Percentiles rank a stretch among this genome's conserved stretches.
Evolutionary conservation across 148 eudicot genomes (phyloP).

Genomic region (Drosera capensis): DNA sequence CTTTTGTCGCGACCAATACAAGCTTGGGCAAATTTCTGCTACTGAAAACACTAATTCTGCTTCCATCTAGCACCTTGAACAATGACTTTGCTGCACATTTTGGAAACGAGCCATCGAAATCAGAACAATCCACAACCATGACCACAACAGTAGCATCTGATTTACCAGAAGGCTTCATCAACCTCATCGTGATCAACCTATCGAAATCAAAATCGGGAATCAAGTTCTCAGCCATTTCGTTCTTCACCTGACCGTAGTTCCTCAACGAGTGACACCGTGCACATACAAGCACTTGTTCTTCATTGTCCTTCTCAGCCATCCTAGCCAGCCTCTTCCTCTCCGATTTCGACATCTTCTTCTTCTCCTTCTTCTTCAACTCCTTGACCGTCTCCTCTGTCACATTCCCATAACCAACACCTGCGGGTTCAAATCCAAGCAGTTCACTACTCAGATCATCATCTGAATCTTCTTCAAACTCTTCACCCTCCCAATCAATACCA

Average conservation of each 20-base stretch:
- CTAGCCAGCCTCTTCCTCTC: constrained; percentile 69
- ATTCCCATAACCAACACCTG: constrained; percentile 82
- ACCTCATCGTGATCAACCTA: constrained; percentile 54
- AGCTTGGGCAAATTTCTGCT: constrained; percentile 79
- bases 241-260: constrained; percentile 86
- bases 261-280: constrained; percentile 93
- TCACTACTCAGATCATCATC: too few relatives aligned
- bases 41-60: constrained; percentile 28
- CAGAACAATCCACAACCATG: constrained; percentile 95
- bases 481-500: constrained; percentile 50
- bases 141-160: constrained; percentile 78
- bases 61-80: constrained; percentile 63
- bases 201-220: constrained; percentile 98
- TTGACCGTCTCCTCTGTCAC: constrained; percentile 48
- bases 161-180: constrained; percentile 70
- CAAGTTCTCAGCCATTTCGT: constrained; percentile 68
- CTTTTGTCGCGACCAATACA: constrained; percentile 80
- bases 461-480: constrained; percentile 27
- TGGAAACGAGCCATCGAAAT: constrained; percentile 93
- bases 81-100: constrained; percentile 76
- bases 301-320: constrained; percentile 44
- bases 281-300: constrained; percentile 80
- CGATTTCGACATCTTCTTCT: constrained; percentile 44
- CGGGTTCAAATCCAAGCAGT: constrained; percentile 54
- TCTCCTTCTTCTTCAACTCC: constrained; percentile 28